Percentiles rank a stretch among this genome's conserved stretches.
These are phyloP conservation scores for Aspergillus pseudoglaucus DNA, from an alignment of 2,329 filamentous ascomycete species.

Conservation along the genomic window DNA sequence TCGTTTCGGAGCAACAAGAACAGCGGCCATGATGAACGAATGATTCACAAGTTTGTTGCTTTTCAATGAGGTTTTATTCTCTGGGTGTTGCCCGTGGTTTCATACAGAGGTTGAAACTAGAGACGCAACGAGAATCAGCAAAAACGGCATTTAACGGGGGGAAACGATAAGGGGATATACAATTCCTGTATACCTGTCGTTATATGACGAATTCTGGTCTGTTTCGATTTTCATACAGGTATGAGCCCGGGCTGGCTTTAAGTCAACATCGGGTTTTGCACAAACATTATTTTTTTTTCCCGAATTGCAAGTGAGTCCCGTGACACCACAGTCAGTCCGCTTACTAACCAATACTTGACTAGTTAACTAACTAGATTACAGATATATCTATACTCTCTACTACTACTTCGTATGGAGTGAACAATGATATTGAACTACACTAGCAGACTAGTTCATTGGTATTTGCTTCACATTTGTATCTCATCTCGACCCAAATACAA, in stretches of 20 bases:
- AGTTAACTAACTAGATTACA: too few species aligned
- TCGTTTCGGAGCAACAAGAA: slow-evolving; percentile 24
- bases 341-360: not conserved
- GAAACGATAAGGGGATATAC: not conserved
- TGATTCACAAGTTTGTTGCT: not conserved
- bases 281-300: not conserved
- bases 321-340: not conserved
- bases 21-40: slow-evolving; percentile 21
- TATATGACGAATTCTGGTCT: too few species aligned
- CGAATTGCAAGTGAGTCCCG: not conserved
- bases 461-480: too few species aligned
- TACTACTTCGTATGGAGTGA: not conserved
- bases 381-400: not conserved
- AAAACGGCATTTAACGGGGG: not conserved
- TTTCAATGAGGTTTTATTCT: not conserved
- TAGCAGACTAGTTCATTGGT: too few species aligned
- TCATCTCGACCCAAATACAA: too few species aligned
- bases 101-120: not conserved
- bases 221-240: too few species aligned
- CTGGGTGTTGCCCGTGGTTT: not conserved
- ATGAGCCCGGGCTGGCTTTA: too few species aligned
- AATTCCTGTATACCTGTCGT: not conserved
- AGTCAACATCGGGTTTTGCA: not conserved
- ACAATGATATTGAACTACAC: not conserved
- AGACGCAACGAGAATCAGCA: not conserved